A percentile compares a stretch with the other conserved stretches of the same genome.
phyloP scores from a whole-genome alignment of 148 eudicot genomes.

The Chenopodium berlandieri region DNA sequence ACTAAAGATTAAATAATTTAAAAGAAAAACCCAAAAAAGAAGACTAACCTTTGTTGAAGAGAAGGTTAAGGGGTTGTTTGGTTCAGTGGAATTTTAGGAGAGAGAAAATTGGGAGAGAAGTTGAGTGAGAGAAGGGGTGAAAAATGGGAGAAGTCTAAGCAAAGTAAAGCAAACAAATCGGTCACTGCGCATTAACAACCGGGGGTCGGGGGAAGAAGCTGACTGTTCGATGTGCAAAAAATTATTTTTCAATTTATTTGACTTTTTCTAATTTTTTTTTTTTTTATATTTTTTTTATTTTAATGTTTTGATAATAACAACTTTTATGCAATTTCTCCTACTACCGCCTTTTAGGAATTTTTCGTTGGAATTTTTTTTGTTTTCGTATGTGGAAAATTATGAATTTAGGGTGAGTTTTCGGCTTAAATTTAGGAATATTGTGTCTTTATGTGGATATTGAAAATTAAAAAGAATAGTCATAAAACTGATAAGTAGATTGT shows the following conservation, averaged over 20 bases:
- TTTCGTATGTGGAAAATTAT: too few relatives aligned
- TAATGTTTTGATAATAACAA: neutral
- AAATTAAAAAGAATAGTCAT: too few relatives aligned
- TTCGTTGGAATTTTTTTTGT: too few relatives aligned
- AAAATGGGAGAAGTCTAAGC: slow-evolving; percentile 13
- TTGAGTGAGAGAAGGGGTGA: neutral
- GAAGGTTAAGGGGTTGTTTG: neutral
- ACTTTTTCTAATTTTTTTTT: neutral
- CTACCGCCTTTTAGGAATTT: neutral
- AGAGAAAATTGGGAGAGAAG: neutral
- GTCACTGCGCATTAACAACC: slow-evolving; percentile 7
- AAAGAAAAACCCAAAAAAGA: neutral
- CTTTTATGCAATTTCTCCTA: neutral
- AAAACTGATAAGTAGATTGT: too few relatives aligned
- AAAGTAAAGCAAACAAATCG: neutral
- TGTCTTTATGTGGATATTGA: too few relatives aligned
- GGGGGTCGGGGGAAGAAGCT: neutral
- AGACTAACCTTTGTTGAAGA: neutral
- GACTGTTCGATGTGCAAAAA: neutral
- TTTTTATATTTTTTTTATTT: neutral
- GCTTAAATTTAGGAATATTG: too few relatives aligned
- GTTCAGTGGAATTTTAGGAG: neutral
- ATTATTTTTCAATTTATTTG: neutral
- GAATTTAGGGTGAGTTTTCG: too few relatives aligned
- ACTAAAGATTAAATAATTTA: neutral